Evolutionary conservation across 208 protist genomes (phyloP), one percentile per base, ranked within the genome.

Genomic region (Wallacemonas sp.): DNA sequence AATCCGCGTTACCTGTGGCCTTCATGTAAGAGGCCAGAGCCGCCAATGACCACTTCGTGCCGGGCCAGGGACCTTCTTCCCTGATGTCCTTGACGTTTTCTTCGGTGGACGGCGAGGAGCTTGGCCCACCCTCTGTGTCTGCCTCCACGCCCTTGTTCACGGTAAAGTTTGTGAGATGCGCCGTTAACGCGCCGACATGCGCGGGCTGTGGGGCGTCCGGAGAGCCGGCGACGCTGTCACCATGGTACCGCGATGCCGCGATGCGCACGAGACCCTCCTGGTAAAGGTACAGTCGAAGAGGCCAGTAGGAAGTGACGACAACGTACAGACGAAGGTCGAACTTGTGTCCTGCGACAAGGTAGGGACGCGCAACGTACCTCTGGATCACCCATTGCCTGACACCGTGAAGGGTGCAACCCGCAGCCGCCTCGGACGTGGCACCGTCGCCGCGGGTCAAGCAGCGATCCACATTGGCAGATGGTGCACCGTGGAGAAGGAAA

Each of bases 291-390:
- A 85, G 32, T 1, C 85, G 78, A 12, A 97, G 66, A 12, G 94
- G 94, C 38, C 73, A 64, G 66, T 85, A 92, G 19, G 75, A 87
- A 5, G 94, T 98, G 45, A 97, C 86, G 27, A 93, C 74, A 10
- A 95, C 89, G 70, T 98, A 98, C 5, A 98, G 65, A 2, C 94
- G 91, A 22, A 98, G 76, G 60, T 98, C 94, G 58, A 96, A 96
- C 73, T 98, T 98, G 75, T 94, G 90, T 3, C 90, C 89, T 21
- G 93, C 61, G 46, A 96, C 59, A 15, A 96, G 59, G 21, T 90
- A 79, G 9, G 94, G 91, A 41, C 96, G 68, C 3, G 60, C 37
- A 0, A 95, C 45, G 68, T 97, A 97, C 0, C 73, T 60, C 79
- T 96, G 88, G 10, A 95, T 80, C 9, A 97, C 24, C 32, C 71